Evolutionary conservation across 2,329 filamentous ascomycete genomes (phyloP), one percentile per base, ranked within the genome.

Genomic region (Colletotrichum higginsianum): DNA sequence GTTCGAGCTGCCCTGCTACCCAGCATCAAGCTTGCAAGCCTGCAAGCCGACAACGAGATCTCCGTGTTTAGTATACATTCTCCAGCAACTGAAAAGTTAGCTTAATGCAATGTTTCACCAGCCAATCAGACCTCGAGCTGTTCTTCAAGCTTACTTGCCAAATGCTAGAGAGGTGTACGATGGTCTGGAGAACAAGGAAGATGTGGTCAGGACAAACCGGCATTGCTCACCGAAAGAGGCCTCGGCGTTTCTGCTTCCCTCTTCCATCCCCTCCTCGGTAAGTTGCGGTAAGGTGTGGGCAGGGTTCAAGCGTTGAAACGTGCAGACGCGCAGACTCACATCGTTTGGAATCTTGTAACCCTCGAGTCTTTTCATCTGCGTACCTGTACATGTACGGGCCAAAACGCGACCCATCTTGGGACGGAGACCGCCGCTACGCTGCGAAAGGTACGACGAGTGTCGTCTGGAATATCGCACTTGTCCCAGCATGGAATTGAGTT

Each of bases 301-400:
- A 62, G 55, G 64, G 65, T 60, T 61, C 65, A 49, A 49, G 47
- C 21, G 21, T 60, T 49, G 69, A 69, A 69, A 72, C 69, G 30
- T 69, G 53, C 62, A 61, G 55, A 68, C 57, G 46, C 63, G 58
- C 57, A 50, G 21, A 12, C 40, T 53, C 12, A 38, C 61, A 21
- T 35, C 50, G 66, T 72, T 69, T 69, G 69, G 47, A 38, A 55
- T 53, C 60, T 53, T 63, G 69, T 38, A 71, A 69, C 60, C 58
- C 53, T 47, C 53, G 13, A 30, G 26, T 30, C 26, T 30, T 30
- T 30, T 30, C 26, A 18, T n/a, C 21, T n/a, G 35, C 11, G 23
- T 57, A 9, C 38, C 12, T 15, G 23, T 57, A 9, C 38, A 6
- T 21, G 11, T 11, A 38, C 35, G 9, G 21, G 21, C 35, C 58